A percentile compares a stretch with the other conserved stretches of the same genome.
Conservation (phyloP, 2,329 filamentous ascomycete species). For the Lojkania enalia region DNA sequence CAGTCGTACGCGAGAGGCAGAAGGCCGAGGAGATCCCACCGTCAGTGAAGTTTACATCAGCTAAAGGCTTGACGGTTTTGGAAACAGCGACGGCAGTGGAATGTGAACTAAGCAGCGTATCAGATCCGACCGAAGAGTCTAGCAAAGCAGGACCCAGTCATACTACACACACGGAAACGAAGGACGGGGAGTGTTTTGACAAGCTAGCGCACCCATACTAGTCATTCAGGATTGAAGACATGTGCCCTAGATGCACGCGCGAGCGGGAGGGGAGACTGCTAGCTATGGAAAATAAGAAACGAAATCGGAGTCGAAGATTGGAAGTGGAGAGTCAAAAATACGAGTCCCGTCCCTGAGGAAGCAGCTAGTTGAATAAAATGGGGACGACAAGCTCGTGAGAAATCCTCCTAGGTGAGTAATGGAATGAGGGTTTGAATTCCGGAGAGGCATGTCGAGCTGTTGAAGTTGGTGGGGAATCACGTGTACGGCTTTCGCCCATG, state of each 20-base stretch:
- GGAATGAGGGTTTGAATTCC: constrained; percentile 18
- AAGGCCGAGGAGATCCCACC: not conserved
- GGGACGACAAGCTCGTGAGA: too few relatives aligned
- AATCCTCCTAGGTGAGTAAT: too few relatives aligned
- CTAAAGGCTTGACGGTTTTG: not conserved
- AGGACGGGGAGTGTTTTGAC: not conserved
- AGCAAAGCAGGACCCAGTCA: too few relatives aligned
- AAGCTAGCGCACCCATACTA: constrained; percentile 40
- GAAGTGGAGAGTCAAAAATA: constrained; percentile 49
- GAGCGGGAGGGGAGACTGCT: constrained; percentile 20
- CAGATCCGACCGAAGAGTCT: too few relatives aligned
- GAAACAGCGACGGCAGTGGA: constrained; percentile 1
- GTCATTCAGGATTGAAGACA: constrained; percentile 33
- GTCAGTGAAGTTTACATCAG: not conserved
- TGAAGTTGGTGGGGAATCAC: constrained; percentile 8
- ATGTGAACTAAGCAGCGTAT: constrained; percentile 2
- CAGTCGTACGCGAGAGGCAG: constrained; percentile 15
- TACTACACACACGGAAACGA: too few relatives aligned
- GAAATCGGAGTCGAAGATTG: constrained; percentile 43
- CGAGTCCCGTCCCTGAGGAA: constrained; percentile 29
- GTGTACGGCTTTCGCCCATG: too few relatives aligned
- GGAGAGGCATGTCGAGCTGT: constrained; percentile 9
- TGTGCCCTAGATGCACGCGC: constrained; percentile 38
- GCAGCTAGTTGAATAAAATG: constrained; percentile 24
- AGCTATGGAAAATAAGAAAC: constrained; percentile 12